These are phyloP conservation scores for Pichia sp. DNA, from an alignment of 1,139 yeast species.

Conservation along the genomic window DNA sequence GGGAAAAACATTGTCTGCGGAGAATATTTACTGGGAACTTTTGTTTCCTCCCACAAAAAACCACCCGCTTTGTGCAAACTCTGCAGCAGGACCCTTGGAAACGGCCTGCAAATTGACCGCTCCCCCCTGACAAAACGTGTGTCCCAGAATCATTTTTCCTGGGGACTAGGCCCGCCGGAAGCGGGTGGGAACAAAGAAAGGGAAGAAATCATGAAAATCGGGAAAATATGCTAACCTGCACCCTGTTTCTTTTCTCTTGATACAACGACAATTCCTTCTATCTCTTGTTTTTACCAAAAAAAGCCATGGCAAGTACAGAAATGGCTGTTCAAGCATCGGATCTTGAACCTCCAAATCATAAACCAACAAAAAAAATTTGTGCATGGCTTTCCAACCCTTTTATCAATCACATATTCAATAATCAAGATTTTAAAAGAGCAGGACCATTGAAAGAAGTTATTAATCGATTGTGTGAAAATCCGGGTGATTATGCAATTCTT, in stretches of 20 bases:
- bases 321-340: not conserved
- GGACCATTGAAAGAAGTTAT: conserved; percentile 47
- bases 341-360: not conserved
- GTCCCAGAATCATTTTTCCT: too few species aligned
- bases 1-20: too few species aligned
- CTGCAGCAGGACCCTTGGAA: too few species aligned
- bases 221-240: too few species aligned
- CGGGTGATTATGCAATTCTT: conserved; percentile 47
- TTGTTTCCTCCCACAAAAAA: too few species aligned
- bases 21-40: too few species aligned
- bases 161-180: too few species aligned
- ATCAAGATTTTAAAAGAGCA: conserved; percentile 45
- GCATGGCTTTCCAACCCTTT: conserved; percentile 52
- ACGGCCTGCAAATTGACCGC: too few species aligned
- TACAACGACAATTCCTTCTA: not conserved
- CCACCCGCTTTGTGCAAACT: too few species aligned
- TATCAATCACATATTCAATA: conserved; percentile 62
- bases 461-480: conserved; percentile 36
- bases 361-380: not conserved
- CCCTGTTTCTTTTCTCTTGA: conserved; percentile 1
- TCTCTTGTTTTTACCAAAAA: not conserved
- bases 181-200: too few species aligned
- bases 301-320: conserved; percentile 23
- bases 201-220: too few species aligned
- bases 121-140: too few species aligned